These are phyloP conservation scores for Trifolium fragiferum DNA, from an alignment of 306 rosid species.

Conservation along the genomic window DNA sequence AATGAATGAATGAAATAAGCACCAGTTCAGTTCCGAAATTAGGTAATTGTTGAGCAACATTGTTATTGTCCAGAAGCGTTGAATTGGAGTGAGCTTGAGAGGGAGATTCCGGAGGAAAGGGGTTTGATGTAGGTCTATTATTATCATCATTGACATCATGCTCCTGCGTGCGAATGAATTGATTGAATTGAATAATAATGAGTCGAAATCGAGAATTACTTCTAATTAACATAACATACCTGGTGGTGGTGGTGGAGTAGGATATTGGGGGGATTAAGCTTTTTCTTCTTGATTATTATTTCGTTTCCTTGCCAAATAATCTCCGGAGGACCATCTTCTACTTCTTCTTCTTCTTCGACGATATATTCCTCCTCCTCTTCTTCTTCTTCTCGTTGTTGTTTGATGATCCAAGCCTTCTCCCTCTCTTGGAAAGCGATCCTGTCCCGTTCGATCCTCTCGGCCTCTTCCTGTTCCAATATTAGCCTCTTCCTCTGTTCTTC, in stretches of 20 bases:
- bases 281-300: conserved; percentile 65
- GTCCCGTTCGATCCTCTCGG: conserved; percentile 64
- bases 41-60: conserved; percentile 73
- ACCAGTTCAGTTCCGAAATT: conserved; percentile 87
- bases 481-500: conserved; percentile 55
- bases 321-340: conserved; percentile 68
- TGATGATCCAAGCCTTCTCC: conserved; percentile 60
- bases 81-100: conserved; percentile 48
- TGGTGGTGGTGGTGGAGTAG: not conserved
- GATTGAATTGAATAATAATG: not conserved
- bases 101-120: conserved; percentile 83
- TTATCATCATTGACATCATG: not conserved
- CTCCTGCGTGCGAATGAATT: not conserved
- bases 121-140: conserved; percentile 79
- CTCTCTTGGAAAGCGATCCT: conserved; percentile 62
- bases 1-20: not conserved
- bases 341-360: not conserved
- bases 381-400: conserved; percentile 34
- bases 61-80: conserved; percentile 45
- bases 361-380: conserved; percentile 41
- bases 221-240: not conserved
- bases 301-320: conserved; percentile 89
- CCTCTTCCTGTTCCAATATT: conserved; percentile 63
- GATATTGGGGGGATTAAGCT: not conserved
- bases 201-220: too few species aligned